Evolutionary conservation across 495 filamentous ascomycete genomes (phyloP).

Genomic region (Stereocaulon alpinum): DNA sequence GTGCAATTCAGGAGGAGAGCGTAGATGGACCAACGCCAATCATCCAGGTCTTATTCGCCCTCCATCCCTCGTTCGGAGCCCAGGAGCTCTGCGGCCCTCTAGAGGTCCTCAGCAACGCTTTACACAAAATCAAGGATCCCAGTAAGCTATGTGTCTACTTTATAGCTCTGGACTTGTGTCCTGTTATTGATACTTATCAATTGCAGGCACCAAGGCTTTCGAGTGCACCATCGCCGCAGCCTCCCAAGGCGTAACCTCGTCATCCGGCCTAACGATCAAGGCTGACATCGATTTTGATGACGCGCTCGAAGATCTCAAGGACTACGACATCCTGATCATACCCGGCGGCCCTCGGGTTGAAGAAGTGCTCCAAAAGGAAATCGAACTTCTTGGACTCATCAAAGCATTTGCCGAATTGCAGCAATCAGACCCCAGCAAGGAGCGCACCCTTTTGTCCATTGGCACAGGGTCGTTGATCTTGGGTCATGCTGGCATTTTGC

Average conservation of each 20-base stretch:
- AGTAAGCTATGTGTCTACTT: slow-evolving; percentile 33
- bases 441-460: slow-evolving; percentile 65
- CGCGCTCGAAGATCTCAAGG: slow-evolving; percentile 53
- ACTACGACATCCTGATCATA: slow-evolving; percentile 61
- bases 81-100: slow-evolving; percentile 60
- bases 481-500: slow-evolving; percentile 58
- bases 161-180: no score
- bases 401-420: slow-evolving; percentile 57
- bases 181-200: no score
- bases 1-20: slow-evolving; percentile 19
- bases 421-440: slow-evolving; percentile 52
- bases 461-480: slow-evolving; percentile 67
- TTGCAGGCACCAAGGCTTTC: slow-evolving; percentile 35
- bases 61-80: slow-evolving; percentile 38
- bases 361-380: slow-evolving; percentile 37
- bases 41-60: slow-evolving; percentile 44
- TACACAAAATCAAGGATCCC: slow-evolving; percentile 50
- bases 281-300: slow-evolving; percentile 46
- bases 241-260: slow-evolving; percentile 35
- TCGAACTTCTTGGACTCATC: slow-evolving; percentile 53
- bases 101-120: slow-evolving; percentile 48
- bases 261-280: slow-evolving; percentile 34
- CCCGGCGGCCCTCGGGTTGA: slow-evolving; percentile 46
- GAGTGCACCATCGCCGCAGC: slow-evolving; percentile 31
- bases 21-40: slow-evolving; percentile 20